Base-by-base conservation (phyloP, 768 basidiomycete genomes). In the Harrya chromipes region DNA sequence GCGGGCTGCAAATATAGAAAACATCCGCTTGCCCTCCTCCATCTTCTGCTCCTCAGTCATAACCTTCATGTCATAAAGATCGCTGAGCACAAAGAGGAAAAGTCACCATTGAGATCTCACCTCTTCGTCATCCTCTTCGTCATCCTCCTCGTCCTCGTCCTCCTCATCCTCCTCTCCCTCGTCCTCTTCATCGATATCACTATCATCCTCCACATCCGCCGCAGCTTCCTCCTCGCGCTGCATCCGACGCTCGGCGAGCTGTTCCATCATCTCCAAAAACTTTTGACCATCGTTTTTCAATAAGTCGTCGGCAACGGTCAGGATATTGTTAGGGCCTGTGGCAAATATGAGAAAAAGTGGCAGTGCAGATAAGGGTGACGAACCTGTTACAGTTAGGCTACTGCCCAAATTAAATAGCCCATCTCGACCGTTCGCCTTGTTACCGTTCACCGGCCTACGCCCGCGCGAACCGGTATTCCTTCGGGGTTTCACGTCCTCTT, bases 221-320 rank as follows among this genome's bases (percentile, higher is more conserved):
- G 74, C 78, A 27, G 74, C 78, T 63, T 79, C 76, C 59, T 94
- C 88, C 64, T 97, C 94, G 4, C 94, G 81, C 59, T 90, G 86
- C 81, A 95, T 91, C 39, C 95, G 81, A 43, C 92, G 81, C 63
- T 97, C 93, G 0, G 95, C 94, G 17, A 99, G 80, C 70, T 95
- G 93, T 68, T 98, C 97, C 97, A 99, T 99, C 97, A 99, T 99
- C 75, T 99, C 97, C 60, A 99, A 74, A 74, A 99, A 99, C 74
- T 97, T 97, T 63, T 94, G 91, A 2, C 95, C 95, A 62, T 99
- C 94, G 62, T 98, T 98, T 77, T 97, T 97, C 60, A 99, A 78
- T 39, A 99, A 81, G 72, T 99, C 97, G 65, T 99, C 97, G 40
- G 97, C 97, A 46, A 99, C 95, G 19, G 97, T 99, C 39, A 99